Evolutionary conservation across 495 filamentous ascomycete genomes (phyloP), one percentile per base, ranked within the genome.

Genomic region (Patellaria atrata): DNA sequence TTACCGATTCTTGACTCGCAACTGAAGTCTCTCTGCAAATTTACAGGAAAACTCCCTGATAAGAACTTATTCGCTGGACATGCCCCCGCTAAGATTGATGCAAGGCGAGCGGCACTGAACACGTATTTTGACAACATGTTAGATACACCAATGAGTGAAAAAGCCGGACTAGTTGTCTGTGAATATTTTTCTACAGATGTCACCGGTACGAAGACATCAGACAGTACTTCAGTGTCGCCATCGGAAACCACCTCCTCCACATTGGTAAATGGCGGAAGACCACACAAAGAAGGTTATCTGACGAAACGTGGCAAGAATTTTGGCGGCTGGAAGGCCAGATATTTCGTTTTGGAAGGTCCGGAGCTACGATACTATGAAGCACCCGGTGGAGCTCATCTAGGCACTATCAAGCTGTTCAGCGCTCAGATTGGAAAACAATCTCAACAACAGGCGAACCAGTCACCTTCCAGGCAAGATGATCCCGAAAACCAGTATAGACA

Each of bases 261-360:
- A 6, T 18, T 48, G 10, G 25, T 39, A 1, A 57, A 79, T 41
- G 74, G 72, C 2, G n/a, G n/a, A n/a, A 73, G 73, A 35, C 73
- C 77, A 1, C 64, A 74, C 41, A 87, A 86, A 50, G 84, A 77
- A 51, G 89, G 89, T 11, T 96, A 94, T 62, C 62, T 97, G 20
- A 94, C 89, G 5, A 97, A 97, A 59, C 66, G 79, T 37, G 89
- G 89, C 17, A 97, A 97, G 62, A 94, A 94, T 45, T 96, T 96
- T 57, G 89, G 89, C 16, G 89, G 89, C n/a, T 97, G 89, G 89
- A 97, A 97, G 54, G 83, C 82, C 11, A 69, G 89, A 35, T 96
- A 81, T 52, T 97, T 97, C 47, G 68, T 93, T 27, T 69, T 97
- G 1, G 82, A 96, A 48, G 84, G 84, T 1, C 82, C 91, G 11